Base-by-base conservation (phyloP, 345 rosid genomes). In the Melastoma malabathricum region DNA sequence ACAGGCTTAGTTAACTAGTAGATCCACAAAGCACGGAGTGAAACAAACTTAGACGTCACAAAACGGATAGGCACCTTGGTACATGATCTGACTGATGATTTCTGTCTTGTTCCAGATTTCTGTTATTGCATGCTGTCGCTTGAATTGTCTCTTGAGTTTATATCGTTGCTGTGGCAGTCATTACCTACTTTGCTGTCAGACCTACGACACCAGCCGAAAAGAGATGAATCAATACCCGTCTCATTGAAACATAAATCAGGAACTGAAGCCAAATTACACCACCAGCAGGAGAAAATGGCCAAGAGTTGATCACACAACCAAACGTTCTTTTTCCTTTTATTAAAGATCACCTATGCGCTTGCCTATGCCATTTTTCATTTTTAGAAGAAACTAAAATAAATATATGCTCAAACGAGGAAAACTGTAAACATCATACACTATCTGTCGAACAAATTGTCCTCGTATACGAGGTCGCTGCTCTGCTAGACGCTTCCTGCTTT, bases 391-490 rank as follows among this genome's bases (percentile, higher is more conserved):
- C 10, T 13, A 6, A 13, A 19, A 46, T 7, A 20, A 16, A 44
- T 12, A 29, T 29, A 27, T 34, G 6, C 3, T 18, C 10, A 29
- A 15, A 27, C 48, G 19, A 46, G 6, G 50, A 47, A 16, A 47
- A 5, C 5, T 15, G 50, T n/a, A 16, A 47, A 47, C 31, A 27
- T 27, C 72, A 51, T 65, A 51, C 58, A 9, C 61, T 60, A 47
- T 60, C 66, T 74, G 78, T 44, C 81, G 68, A 54, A 78, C 76
- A 63, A 80, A 80, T 60, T 80, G 88, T 29, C 88, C 85, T 47
- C 65, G 72, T 58, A 74, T 63, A 18, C 78, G 76, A 53, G 83
- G 81, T 31, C 83, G 72, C 58, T 78, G 85, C 55, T 76, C 88
- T 43, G 83, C 85, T 50, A 81, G 52, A 62, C 61, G 80, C 68